These are phyloP conservation scores for Termitomyces sp. DNA, from an alignment of 768 basidiomycete species.

Conservation along the genomic window DNA sequence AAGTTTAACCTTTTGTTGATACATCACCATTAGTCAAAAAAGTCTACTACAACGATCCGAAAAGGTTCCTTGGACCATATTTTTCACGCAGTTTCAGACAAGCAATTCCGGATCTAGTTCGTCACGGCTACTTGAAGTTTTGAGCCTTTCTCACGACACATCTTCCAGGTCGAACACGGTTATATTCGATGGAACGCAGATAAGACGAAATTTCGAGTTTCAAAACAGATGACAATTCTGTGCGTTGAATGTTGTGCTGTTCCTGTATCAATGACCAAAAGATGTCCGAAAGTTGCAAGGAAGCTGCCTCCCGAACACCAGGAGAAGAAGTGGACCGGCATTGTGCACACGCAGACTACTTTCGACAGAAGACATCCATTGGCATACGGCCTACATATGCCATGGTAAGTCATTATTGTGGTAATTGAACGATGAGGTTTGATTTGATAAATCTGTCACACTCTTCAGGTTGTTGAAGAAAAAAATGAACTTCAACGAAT, in stretches of 20 bases:
- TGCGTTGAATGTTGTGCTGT: not conserved
- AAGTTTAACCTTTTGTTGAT: not conserved
- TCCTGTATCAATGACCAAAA: not conserved
- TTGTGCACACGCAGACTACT: not conserved
- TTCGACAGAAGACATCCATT: not conserved
- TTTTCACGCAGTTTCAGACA: not conserved
- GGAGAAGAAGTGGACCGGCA: not conserved
- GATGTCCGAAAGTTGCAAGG: not conserved
- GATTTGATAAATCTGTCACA: not conserved
- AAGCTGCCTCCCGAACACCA: not conserved
- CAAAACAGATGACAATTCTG: not conserved
- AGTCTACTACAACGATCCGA: not conserved
- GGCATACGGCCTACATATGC: not conserved
- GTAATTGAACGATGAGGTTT: too few species aligned
- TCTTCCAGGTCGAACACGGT: not conserved
- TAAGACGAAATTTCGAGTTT: not conserved
- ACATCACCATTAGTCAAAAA: not conserved
- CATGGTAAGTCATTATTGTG: not conserved
- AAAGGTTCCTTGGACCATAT: not conserved
- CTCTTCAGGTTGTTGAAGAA: not conserved
- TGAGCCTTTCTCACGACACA: not conserved
- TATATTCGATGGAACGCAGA: conserved; percentile 1
- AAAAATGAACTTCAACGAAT: not conserved
- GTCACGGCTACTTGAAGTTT: not conserved
- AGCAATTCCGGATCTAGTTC: conserved; percentile 1